Conservation (phyloP, 441 rosid species). For the Daphne laureola region DNA sequence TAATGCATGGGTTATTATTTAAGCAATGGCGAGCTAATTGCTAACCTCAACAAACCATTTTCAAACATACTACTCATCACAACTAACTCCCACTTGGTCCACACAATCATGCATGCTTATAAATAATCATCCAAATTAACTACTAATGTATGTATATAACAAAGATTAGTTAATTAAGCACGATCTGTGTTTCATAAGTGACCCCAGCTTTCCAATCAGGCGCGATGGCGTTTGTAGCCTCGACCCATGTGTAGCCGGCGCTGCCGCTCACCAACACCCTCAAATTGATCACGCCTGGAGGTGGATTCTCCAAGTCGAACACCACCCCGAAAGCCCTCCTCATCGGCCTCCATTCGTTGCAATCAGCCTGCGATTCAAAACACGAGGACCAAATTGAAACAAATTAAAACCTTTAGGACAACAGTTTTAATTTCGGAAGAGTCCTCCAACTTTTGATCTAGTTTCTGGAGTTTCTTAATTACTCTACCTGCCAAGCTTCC, state of each 20-base stretch:
- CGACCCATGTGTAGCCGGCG: constrained; percentile 43
- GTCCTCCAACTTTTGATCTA: no score
- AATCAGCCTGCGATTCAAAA: constrained; percentile 35
- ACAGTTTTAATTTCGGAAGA: no score
- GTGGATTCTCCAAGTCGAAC: constrained; percentile 57
- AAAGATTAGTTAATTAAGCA: constrained; percentile 25
- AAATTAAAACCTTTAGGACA: no score
- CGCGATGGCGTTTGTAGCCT: constrained; percentile 43
- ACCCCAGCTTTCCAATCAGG: constrained; percentile 57
- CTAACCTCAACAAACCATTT: no score
- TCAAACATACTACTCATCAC: no score
- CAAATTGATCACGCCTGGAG: constrained; percentile 36
- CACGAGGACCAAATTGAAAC: neutral
- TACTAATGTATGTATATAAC: no score
- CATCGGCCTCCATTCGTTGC: constrained; percentile 57
- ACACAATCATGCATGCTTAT: no score
- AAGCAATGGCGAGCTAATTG: no score
- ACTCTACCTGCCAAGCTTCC: constrained; percentile 50
- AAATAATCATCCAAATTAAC: no score
- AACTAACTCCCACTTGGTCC: no score
- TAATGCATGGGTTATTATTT: no score
- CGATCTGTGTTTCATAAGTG: constrained; percentile 45
- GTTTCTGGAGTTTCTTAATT: no score
- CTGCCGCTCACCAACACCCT: constrained; percentile 48
- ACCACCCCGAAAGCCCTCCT: constrained; percentile 69